Evolutionary conservation across 2,329 filamentous ascomycete species (phyloP), one percentile per base, ranked within the genome.

Genomic region (Ceratocystis cacaofunesta): DNA sequence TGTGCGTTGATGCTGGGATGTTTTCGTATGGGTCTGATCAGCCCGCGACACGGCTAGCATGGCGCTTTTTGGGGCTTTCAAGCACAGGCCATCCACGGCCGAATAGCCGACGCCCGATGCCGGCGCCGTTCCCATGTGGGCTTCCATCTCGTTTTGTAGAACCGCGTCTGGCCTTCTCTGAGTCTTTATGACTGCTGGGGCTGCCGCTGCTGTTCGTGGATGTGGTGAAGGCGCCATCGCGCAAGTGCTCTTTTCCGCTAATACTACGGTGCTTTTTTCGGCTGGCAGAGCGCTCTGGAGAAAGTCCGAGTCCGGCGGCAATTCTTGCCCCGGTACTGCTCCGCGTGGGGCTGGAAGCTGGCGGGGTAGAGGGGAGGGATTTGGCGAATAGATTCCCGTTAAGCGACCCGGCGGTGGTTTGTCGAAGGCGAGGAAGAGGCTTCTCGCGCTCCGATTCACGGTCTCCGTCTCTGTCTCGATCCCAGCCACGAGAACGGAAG

Each of bases 361-460:
- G 19, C 28, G 63, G 22, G 63, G 63, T 43, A 65, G 52, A 15
- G 63, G 63, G n/a, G 52, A 58, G 50, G 52, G 63, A 46, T 61
- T 36, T 30, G 64, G 57, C 48, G 48, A 64, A 57, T 55, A 63
- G 41, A 65, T 36, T 15, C 65, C 65, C 46, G 65, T 67, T 10
- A 67, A 46, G 52, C 65, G 62, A 48, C 65, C 65, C 65, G 32
- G 41, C 8, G 65, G 65, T 7, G 65, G 65, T 17, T 62, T 57
- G 46, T 67, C 65, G 65, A 67, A 67, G 7, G 62, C 65, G 30
- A 67, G 46, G 30, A 67, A 64, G 22, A 67, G 57, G 44, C 65
- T 67, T 62, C 65, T 67, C 62, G 28, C 57, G 63, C 65, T 67
- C 65, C 62, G 55, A 22, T 48, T 63, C 32, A 41, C 50, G 63